Evolutionary conservation across 371 early-diverging fungal species (phyloP).

Genomic region (Rhizopus sp.): DNA sequence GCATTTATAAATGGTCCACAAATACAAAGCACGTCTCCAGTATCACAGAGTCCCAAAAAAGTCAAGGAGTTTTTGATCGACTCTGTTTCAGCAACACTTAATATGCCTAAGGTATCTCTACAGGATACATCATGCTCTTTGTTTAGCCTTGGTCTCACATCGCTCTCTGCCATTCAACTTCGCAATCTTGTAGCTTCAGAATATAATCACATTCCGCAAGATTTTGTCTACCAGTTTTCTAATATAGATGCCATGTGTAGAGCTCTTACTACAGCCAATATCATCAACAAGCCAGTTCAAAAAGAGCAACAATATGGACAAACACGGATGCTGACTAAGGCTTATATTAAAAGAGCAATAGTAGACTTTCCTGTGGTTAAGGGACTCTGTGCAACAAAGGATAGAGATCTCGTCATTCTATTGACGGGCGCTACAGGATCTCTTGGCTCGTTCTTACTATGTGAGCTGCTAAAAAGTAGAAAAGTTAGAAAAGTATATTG

Average conservation of each 20-base stretch:
- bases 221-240: constrained; percentile 39
- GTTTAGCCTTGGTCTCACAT: constrained; percentile 33
- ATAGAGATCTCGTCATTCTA: constrained; percentile 23
- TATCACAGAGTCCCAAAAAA: constrained; percentile 3
- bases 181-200: constrained; percentile 24
- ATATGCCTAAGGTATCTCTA: constrained; percentile 2
- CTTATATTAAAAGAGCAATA: constrained; percentile 25
- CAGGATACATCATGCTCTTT: constrained; percentile 15
- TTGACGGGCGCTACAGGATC: constrained; percentile 49
- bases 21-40: no score
- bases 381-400: background rate
- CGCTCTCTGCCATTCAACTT: constrained; percentile 28
- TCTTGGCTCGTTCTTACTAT: constrained; percentile 34
- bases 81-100: constrained; percentile 9
- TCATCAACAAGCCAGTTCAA: background rate
- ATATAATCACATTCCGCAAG: constrained; percentile 31
- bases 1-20: constrained; percentile 1
- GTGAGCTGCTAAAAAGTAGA: constrained; percentile 21
- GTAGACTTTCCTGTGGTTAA: constrained; percentile 19
- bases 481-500: constrained; percentile 32
- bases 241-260: constrained; percentile 22
- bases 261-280: background rate
- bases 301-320: constrained; percentile 7
- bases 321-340: constrained; percentile 13
- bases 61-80: constrained; percentile 9